Evolutionary conservation across 352 stramenopile species (phyloP), one percentile per base, ranked within the genome.

Genomic region (Phytophthora kernoviae): DNA sequence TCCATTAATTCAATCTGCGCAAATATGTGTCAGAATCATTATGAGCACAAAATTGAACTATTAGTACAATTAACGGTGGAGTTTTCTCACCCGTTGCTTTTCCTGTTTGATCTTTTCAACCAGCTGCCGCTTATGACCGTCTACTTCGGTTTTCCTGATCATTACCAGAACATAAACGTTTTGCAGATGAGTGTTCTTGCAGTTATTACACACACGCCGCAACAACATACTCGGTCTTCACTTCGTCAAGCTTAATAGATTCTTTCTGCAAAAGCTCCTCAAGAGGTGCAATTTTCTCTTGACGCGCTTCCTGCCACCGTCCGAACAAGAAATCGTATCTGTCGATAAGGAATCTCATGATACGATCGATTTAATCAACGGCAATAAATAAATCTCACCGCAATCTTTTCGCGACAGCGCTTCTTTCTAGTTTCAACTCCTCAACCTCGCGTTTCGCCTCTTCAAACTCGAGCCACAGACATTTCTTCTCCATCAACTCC

Each of bases 401-500:
- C 65, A 54, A 96, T 87, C 1, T 77, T 70, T 9, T 93, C 74
- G 22, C 81, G 84, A 50, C 81, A 88, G 0, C 68, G 66, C 42
- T 88, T 78, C 48, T 93, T 33, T 90, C 73, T 11, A 56, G 55
- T 36, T 90, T 92, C 1, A 93, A 52, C 47, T 81, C 70, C 30
- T 91, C 72, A 3, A 94, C 81, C 26, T 93, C 57, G 0, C 51
- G 50, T 54, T 93, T 92, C 26, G 77, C 77, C 26, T 94, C 75
- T 48, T 94, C 81, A 53, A 93, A 92, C 50, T 93, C 70, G 22
- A 96, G 79, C 87, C 86, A 96, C 30, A 94, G 36, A 21, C 84
- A 88, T 37, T 95, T 94, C 51, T 93, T 93, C 69, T 96, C 78
- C 80, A 96, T 92, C 45, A 93, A 57, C 9, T 74, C 68, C 10